Percentiles rank a stretch among this genome's conserved stretches.
These are phyloP conservation scores for Baeospora myosura DNA, from an alignment of 1,284 basidiomycete species.

Conservation along the genomic window DNA sequence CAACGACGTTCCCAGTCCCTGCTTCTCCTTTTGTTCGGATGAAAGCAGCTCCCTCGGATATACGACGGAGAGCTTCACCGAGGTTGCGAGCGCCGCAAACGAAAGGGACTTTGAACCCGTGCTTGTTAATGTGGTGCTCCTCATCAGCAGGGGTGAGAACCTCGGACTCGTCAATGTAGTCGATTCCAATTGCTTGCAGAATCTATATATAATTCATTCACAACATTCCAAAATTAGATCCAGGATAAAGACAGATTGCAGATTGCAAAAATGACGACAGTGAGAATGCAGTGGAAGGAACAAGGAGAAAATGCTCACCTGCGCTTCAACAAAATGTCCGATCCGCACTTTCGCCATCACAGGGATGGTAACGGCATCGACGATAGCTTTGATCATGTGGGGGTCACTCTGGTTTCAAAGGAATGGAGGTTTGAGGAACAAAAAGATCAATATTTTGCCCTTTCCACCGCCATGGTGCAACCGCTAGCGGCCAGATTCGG, in stretches of 20 bases:
- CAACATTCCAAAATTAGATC: no score
- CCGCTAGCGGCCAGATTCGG: no score
- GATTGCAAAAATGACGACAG: neutral
- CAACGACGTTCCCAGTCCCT: constrained; percentile 96
- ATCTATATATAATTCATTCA: constrained; percentile 64
- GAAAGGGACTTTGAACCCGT: constrained; percentile 84
- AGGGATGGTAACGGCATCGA: constrained; percentile 85
- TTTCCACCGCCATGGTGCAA: no score
- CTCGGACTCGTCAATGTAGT: constrained; percentile 98
- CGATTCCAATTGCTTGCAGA: constrained; percentile 88
- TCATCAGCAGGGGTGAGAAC: constrained; percentile 96
- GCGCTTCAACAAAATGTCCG: constrained; percentile 95
- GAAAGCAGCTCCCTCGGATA: constrained; percentile 95
- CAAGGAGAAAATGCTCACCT: constrained; percentile 39
- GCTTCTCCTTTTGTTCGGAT: constrained; percentile 98
- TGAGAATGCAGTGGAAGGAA: neutral
- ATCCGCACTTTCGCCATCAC: constrained; percentile 94
- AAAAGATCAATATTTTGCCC: no score
- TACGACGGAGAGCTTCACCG: constrained; percentile 91
- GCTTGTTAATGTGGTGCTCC: constrained; percentile 85
- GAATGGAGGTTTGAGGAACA: no score
- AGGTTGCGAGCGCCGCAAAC: constrained; percentile 77
- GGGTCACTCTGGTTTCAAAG: no score
- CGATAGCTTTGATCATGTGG: constrained; percentile 94
- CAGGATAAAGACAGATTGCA: constrained; percentile 2